These are phyloP conservation scores for Leishmania guyanensis DNA, from an alignment of 208 protist species.

Conservation along the genomic window DNA sequence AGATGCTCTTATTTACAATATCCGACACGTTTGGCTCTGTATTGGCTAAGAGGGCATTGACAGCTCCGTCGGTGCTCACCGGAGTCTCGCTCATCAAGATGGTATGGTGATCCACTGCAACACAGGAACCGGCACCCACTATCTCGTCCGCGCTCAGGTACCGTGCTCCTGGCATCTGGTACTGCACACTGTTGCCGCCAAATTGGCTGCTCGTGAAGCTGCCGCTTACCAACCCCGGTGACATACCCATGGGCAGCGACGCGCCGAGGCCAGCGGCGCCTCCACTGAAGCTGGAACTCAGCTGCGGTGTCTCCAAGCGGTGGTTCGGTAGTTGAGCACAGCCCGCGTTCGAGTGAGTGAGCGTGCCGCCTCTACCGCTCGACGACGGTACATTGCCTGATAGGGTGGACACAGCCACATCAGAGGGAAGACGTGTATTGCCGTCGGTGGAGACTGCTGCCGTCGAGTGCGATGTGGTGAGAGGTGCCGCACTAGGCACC, in stretches of 20 bases:
- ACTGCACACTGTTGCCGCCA: slow-evolving; percentile 32
- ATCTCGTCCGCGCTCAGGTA: slow-evolving; percentile 41
- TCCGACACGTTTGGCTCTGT: slow-evolving; percentile 35
- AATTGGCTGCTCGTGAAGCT: slow-evolving; percentile 31
- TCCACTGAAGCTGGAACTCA: neutral
- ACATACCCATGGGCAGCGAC: slow-evolving; percentile 1
- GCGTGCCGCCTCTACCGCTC: neutral
- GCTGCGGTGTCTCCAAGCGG: slow-evolving; percentile 29
- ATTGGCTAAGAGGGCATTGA: slow-evolving; percentile 15
- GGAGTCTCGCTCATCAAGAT: slow-evolving; percentile 34
- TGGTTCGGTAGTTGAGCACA: slow-evolving; percentile 7
- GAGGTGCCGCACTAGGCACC: neutral
- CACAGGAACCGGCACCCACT: slow-evolving; percentile 4
- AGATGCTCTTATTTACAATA: slow-evolving; percentile 45
- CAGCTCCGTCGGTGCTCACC: slow-evolving; percentile 3
- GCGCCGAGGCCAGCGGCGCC: neutral
- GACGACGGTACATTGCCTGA: neutral
- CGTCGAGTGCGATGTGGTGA: neutral
- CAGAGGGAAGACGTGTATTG: neutral
- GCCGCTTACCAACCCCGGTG: slow-evolving; percentile 14
- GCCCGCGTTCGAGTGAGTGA: slow-evolving; percentile 1
- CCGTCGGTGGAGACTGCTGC: neutral
- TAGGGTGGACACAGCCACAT: neutral
- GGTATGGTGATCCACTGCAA: slow-evolving; percentile 36
- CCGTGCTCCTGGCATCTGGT: slow-evolving; percentile 38